Base-by-base conservation (phyloP, 306 rosid species). In the Citrullus mucosospermus region DNA sequence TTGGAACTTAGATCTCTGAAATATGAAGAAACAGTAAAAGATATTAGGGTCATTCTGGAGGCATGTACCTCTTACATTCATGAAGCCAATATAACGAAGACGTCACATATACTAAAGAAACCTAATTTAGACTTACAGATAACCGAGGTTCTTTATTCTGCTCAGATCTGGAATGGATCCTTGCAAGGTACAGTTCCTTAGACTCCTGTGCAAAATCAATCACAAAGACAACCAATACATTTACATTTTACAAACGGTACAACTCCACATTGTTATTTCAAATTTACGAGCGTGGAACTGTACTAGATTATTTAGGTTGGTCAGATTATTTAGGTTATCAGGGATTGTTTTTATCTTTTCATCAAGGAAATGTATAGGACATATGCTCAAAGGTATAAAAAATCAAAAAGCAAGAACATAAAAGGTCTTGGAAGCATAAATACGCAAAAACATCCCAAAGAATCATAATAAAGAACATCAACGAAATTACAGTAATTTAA, bases 131-230 rank as follows among this genome's bases (percentile, higher is more conserved):
- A 87, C 97, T 85, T 89, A 92, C 97, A 92, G 75, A 85, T 85
- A 92, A 58, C 77, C 81, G 75, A 92, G 93, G 6, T 57, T 9
- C 8, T 86, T 85, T 83, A 92, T 85, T 56, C 48, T 48, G 84
- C 97, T 92, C 36, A 96, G 82, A 88, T 96, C 90, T 75, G 99
- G 99, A 79, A 96, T 68, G n/a, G 88, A 89, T 75, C 99, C 99
- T 81, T 76, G 86, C 84, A 96, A 86, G 78, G 12, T 85, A 90
- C 98, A 96, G 83, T 91, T 93, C 86, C 97, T 86, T 74, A 96
- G 89, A 74, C 97, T 91, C 97, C 99, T 96, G 82, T 66, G 8
- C 63, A 56, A 16, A 53, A 74, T 74, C 62, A 74, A 83, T 57
- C 36, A 78, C 67, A 82, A 74, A 78, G 70, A 66, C 16, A 13